Evolutionary conservation across 2,329 filamentous ascomycete species (phyloP).

Genomic region (Calonectria pteridis): DNA sequence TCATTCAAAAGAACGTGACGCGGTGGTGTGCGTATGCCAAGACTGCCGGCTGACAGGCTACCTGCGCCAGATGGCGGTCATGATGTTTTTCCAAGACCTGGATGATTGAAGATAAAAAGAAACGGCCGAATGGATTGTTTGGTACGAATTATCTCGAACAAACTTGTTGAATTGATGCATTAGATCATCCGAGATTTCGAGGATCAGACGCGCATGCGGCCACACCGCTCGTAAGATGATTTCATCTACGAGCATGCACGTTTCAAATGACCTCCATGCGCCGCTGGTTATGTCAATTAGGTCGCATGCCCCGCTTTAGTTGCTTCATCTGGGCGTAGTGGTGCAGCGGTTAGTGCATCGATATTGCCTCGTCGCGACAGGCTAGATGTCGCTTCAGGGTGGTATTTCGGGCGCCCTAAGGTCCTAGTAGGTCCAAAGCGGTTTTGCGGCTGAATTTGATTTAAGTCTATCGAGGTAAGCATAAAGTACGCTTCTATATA

Average conservation of each 20-base stretch:
- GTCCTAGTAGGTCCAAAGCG: background rate
- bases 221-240: background rate
- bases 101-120: background rate
- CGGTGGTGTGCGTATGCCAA: background rate
- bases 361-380: background rate
- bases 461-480: constrained; percentile 1
- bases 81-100: background rate
- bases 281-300: background rate
- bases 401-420: background rate
- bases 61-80: background rate
- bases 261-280: background rate
- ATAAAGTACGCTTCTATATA: background rate
- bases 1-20: background rate
- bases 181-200: background rate
- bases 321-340: background rate
- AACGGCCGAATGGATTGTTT: background rate
- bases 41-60: background rate
- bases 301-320: background rate
- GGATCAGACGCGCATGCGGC: background rate
- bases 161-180: background rate
- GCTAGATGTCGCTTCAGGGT: background rate
- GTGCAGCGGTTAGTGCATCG: background rate
- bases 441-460: background rate
- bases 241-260: background rate
- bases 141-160: background rate